Conservation (phyloP, 805 yeast genomes). For the Candida arabinofermentans region DNA sequence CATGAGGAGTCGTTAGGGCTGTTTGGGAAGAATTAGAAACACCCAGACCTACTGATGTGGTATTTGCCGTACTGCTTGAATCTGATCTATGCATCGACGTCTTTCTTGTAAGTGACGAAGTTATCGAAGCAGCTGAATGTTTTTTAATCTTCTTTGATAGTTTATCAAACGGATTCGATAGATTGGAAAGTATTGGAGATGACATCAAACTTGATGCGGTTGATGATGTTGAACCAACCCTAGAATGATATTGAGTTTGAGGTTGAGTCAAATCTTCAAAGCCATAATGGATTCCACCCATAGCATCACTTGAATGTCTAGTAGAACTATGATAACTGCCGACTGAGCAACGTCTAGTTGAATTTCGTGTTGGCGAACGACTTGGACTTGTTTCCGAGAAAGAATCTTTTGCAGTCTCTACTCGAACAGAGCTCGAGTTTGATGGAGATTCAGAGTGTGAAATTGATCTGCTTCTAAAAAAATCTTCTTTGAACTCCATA, state of each 20-base stretch:
- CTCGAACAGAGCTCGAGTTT: no score
- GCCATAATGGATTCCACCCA: not conserved
- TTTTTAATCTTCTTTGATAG: constrained; percentile 12
- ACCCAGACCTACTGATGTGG: not conserved
- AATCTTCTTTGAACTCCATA: constrained; percentile 17
- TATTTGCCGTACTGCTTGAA: not conserved
- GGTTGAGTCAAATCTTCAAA: not conserved
- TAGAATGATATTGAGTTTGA: not conserved
- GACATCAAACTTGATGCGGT: constrained; percentile 4
- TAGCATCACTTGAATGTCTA: not conserved
- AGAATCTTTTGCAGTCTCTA: no score
- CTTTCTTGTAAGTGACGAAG: constrained; percentile 6
- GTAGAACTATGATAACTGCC: constrained; percentile 8
- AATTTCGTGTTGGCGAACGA: constrained; percentile 7
- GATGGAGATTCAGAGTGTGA: not conserved
- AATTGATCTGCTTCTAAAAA: constrained; percentile 14
- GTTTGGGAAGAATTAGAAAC: not conserved
- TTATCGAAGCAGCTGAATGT: constrained; percentile 9
- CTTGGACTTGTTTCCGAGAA: constrained; percentile 3
- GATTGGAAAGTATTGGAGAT: constrained; percentile 4
- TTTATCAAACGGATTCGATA: constrained; percentile 12
- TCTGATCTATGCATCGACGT: constrained; percentile 4
- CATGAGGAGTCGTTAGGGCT: not conserved
- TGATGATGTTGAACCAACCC: constrained; percentile 4
- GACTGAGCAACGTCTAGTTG: constrained; percentile 7